These are phyloP conservation scores for Pythium vanterpoolii DNA, from an alignment of 352 stramenopile species.

Conservation along the genomic window DNA sequence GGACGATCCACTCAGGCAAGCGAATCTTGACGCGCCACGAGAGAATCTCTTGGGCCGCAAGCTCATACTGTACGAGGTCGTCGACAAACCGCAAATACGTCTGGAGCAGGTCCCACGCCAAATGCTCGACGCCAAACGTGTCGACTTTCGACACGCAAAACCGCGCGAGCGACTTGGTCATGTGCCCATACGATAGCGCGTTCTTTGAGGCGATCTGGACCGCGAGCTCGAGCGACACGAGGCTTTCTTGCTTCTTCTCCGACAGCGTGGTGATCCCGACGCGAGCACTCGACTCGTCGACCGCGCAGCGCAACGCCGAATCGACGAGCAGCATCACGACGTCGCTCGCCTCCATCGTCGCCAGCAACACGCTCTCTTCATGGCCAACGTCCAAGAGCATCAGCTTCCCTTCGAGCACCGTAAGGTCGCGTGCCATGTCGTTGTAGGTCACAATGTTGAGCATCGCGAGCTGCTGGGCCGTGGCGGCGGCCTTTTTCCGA, in stretches of 20 bases:
- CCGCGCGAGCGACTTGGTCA: slow-evolving; percentile 65
- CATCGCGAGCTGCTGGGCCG: slow-evolving; percentile 19
- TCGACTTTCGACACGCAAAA: slow-evolving; percentile 60
- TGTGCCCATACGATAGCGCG: slow-evolving; percentile 23
- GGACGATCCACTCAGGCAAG: slow-evolving; percentile 55
- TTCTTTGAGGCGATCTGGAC: slow-evolving; percentile 42
- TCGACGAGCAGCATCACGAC: slow-evolving; percentile 60
- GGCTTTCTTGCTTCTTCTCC: slow-evolving; percentile 45
- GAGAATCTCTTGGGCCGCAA: slow-evolving; percentile 53
- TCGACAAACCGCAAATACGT: slow-evolving; percentile 37
- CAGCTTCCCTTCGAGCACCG: slow-evolving; percentile 62
- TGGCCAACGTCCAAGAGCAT: slow-evolving; percentile 48
- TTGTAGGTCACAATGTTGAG: slow-evolving; percentile 62
- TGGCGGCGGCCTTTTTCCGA: slow-evolving; percentile 5
- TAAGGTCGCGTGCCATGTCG: slow-evolving; percentile 56
- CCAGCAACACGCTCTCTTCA: slow-evolving; percentile 51
- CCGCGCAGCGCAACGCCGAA: slow-evolving; percentile 22
- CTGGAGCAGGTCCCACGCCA: slow-evolving; percentile 59
- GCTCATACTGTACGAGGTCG: slow-evolving; percentile 48
- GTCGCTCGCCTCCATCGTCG: slow-evolving; percentile 53
- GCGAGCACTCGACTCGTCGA: neutral
- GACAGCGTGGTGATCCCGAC: slow-evolving; percentile 23
- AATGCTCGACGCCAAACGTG: slow-evolving; percentile 29
- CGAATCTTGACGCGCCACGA: slow-evolving; percentile 64
- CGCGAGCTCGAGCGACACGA: slow-evolving; percentile 47